These are phyloP conservation scores for Alternaria postmessia DNA, from an alignment of 2,329 filamentous ascomycete genomes.

Conservation along the genomic window DNA sequence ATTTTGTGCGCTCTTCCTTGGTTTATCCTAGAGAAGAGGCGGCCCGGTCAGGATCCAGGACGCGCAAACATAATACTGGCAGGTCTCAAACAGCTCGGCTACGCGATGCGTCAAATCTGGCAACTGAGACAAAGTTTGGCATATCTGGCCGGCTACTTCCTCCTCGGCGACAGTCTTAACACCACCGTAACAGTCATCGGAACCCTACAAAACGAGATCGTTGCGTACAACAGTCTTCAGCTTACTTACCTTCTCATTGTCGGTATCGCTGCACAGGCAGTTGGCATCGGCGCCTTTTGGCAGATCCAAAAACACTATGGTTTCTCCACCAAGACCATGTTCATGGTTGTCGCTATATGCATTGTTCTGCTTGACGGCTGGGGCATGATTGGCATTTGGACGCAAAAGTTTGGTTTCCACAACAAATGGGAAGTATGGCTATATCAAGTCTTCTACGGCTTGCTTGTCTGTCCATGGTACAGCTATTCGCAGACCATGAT, in stretches of 20 bases:
- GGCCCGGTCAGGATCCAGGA: conserved; percentile 65
- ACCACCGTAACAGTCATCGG: conserved; percentile 74
- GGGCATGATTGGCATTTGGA: conserved; percentile 69
- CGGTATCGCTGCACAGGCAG: conserved; percentile 68
- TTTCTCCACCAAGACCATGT: conserved; percentile 72
- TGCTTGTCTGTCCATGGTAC: conserved; percentile 75
- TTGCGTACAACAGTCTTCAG: conserved; percentile 70
- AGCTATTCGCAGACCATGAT: conserved; percentile 77
- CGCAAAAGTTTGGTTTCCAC: conserved; percentile 62
- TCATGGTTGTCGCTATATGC: conserved; percentile 68
- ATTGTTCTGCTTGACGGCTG: conserved; percentile 69
- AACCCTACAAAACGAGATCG: conserved; percentile 71
- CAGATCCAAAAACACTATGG: conserved; percentile 66
- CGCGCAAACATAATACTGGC: conserved; percentile 62
- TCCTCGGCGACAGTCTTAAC: conserved; percentile 74
- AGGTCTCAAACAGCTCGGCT: conserved; percentile 66
- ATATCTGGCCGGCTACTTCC: conserved; percentile 70
- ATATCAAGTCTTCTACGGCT: conserved; percentile 65
- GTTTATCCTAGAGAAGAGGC: conserved; percentile 71
- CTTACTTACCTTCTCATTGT: conserved; percentile 73
- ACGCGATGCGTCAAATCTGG: conserved; percentile 68
- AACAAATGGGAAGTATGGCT: conserved; percentile 63
- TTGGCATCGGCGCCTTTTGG: conserved; percentile 71
- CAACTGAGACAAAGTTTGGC: conserved; percentile 70
- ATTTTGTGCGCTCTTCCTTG: conserved; percentile 70